Base-by-base conservation (phyloP, 2,329 filamentous ascomycete species). In the Lithohypha guttulata region DNA sequence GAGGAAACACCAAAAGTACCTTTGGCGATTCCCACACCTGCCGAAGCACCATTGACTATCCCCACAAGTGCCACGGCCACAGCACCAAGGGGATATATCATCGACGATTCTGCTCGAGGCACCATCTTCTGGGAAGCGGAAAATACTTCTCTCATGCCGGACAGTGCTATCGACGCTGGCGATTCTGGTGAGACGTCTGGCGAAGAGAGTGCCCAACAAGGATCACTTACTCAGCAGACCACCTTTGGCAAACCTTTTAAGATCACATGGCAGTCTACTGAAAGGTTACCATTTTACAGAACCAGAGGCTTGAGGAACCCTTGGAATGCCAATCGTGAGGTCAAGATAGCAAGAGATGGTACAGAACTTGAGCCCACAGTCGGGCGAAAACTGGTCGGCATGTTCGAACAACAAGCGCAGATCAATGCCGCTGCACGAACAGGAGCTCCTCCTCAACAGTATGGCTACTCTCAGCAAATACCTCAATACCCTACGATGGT, bases 91-190 rank as follows among this genome's bases (percentile, higher is more conserved):
- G 89, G 89, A 17, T 77, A 79, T 39, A 93, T 96, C 42, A 89
- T 95, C 32, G 85, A 94, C 53, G 89, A 96, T 56, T 87, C 84
- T 3, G 81, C 84, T 1, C 74, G 89, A n/a, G 89, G 89, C 0
- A 95, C 87, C 0, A 94, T 95, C 27, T 96, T 96, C 54, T 96
- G 89, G 89, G 89, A 96, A 58, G 79, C 80, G 5, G 80, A 89
- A 34, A 60, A 68, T 21, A 22, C 11, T 8, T n/a, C 19, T 8
- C 11, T 34, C 9, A 73, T 75, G 1, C 77, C 77, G 1, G 53
- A 57, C 8, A 64, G 65, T 13, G 55, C 53, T 8, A 55, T 55
- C 4, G 55, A 53, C 4, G 49, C 47, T 7, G 55, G 59, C 1
- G 56, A 60, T 1, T 31, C 34, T 3, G 46, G 45, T 14, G 70